phyloP scores from a whole-genome alignment of 129 eudicot genomes.

The Arctium minus region DNA sequence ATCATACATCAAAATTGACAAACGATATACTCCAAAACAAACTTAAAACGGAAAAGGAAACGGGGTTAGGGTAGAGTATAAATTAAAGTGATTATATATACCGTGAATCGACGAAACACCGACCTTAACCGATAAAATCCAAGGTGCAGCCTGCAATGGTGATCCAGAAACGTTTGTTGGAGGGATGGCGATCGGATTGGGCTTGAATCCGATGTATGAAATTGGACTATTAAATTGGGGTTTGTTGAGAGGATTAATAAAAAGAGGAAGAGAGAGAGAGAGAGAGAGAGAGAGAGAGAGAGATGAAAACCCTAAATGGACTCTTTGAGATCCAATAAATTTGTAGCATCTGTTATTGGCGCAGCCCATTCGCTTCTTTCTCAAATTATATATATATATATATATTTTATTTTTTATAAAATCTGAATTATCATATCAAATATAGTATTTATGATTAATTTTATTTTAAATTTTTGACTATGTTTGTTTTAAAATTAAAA shows the following conservation, averaged over 20 bases:
- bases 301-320: slow-evolving; percentile 17
- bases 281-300: background rate
- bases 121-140: background rate
- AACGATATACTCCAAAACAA: background rate
- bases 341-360: slow-evolving; percentile 12
- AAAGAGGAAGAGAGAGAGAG: background rate
- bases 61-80: background rate
- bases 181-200: slow-evolving; percentile 18
- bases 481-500: no score
- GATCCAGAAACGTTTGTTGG: slow-evolving; percentile 27
- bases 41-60: background rate
- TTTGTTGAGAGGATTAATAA: background rate
- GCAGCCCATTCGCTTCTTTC: slow-evolving; percentile 17
- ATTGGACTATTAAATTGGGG: slow-evolving; percentile 20
- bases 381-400: no score
- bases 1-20: background rate
- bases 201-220: slow-evolving; percentile 13
- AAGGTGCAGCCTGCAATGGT: slow-evolving; percentile 24
- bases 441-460: no score
- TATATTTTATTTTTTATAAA: no score
- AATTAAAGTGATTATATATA: background rate
- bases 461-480: no score
- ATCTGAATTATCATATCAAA: no score
- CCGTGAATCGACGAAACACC: slow-evolving; percentile 16
- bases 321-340: slow-evolving; percentile 24